These are phyloP conservation scores for Colletotrichum noveboracense DNA, from an alignment of 2,329 filamentous ascomycete genomes.

Conservation along the genomic window DNA sequence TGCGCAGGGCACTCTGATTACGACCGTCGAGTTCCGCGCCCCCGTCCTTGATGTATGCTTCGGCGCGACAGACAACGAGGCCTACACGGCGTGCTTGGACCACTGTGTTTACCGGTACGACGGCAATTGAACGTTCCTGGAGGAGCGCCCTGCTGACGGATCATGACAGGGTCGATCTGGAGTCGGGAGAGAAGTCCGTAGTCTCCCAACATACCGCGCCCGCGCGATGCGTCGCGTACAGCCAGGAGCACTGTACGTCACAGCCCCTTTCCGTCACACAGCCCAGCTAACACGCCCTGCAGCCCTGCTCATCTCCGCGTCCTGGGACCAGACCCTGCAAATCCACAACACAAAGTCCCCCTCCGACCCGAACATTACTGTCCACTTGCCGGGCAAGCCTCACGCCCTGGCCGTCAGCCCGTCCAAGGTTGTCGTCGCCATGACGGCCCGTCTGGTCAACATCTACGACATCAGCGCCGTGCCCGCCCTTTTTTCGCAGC, in stretches of 20 bases:
- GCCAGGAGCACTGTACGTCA: constrained; percentile 68
- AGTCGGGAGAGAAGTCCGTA: constrained; percentile 73
- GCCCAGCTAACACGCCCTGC: background rate
- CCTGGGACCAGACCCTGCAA: constrained; percentile 92
- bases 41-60: constrained; percentile 94
- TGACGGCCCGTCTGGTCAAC: constrained; percentile 91
- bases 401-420: constrained; percentile 82
- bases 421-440: constrained; percentile 89
- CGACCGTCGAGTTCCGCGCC: constrained; percentile 79
- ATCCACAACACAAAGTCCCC: constrained; percentile 71
- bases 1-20: constrained; percentile 66
- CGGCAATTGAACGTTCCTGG: background rate
- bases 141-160: background rate
- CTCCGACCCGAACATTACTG: constrained; percentile 61
- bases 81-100: constrained; percentile 87
- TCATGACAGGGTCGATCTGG: constrained; percentile 64
- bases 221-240: constrained; percentile 86
- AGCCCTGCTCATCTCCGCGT: constrained; percentile 84
- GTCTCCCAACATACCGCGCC: constrained; percentile 81
- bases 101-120: constrained; percentile 79
- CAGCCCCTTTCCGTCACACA: background rate
- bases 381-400: constrained; percentile 83
- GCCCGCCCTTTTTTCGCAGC: constrained; percentile 57
- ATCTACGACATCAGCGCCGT: constrained; percentile 88
- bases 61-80: constrained; percentile 79